Evolutionary conservation across 768 basidiomycete genomes (phyloP), one percentile per base, ranked within the genome.

Genomic region (Clitopilus passeckerianus): DNA sequence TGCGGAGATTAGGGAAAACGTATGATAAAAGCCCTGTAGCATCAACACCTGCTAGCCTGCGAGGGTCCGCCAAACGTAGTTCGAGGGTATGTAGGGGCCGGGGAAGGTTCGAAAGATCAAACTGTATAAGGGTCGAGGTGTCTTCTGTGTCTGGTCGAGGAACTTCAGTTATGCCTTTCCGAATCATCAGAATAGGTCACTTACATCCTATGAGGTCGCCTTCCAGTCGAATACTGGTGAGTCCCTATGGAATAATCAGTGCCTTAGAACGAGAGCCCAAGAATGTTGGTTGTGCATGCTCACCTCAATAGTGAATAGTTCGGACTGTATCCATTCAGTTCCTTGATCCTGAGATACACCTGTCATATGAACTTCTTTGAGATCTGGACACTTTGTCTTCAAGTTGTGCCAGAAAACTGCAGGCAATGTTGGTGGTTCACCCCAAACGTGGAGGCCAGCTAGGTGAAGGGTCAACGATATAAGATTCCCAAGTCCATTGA

Each of bases 71-170:
- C 50, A 53, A 8, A 18, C 57, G 46, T 3, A 58, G 57, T 16
- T 58, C 46, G 50, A 58, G 57, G 20, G 57, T 58, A 58, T 58
- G 57, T n/a, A 58, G 30, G 20, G 23, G 8, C 30, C 24, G 30
- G 2, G 57, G 57, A 53, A 58, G n/a, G 27, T n/a, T 58, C n/a
- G 20, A 58, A 27, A 53, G 52, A 56, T 56, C 55, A 9, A 37
- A 53, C 34, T 58, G 12, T 41, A 41, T 41, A n/a, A 41, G 37
- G 3, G 37, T 41, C 37, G 37, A 41, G 12, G 37, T 41, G n/a
- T 41, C 10, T 41, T 41, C 37, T 14, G 37, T 41, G n/a, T 41
- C 37, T 41, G n/a, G 10, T 41, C 37, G n/a, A 41, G 37, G 37
- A 15, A 41, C 2, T 41, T 41, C 10, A 15, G 37, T 15, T 4